Evolutionary conservation across 228 moss, liverwort and hornwort species (phyloP), one percentile per base, ranked within the genome.

Genomic region (Sphagnum fallax): DNA sequence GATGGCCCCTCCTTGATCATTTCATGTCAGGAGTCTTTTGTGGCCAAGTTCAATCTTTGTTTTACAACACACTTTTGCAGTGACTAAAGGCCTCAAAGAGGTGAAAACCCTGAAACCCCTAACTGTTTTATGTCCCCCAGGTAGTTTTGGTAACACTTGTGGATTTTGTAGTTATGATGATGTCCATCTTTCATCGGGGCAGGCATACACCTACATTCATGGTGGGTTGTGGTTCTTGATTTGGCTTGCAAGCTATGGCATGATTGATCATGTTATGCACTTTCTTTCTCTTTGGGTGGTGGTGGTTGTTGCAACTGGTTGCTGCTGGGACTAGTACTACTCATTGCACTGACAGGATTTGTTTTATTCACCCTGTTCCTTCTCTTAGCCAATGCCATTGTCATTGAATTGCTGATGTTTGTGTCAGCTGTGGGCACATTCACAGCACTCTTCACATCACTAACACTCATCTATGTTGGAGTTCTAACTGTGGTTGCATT

Each of bases 351-450:
- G 77, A 83, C 82, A 53, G 91, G 89, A 63, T 65, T 97, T 32
- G 75, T 83, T 32, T 83, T 88, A 52, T 91, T 97, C 74, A 76
- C 89, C 71, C 71, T 93, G 72, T 86, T 87, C 66, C 76, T 91
- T 75, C 61, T 88, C 16, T 72, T 89, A 16, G 84, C 79, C 62
- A 97, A 90, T 68, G 77, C 83, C 14, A 72, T 85, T 9, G 75
- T 88, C 51, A 61, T 91, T 69, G 91, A 77, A 10, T 61, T 90
- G 62, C 77, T 91, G 49, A 89, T 83, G 75, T 91, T 87, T 60
- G 63, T 86, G 62, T 91, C 93, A 64, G 88, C 86, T 61, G 83
- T 88, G 8, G 93, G 93, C 66, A 88, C 93, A n/a, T 75, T 89
- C 65, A 61, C 87, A 52, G 89, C 88, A 16, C 74, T 91, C 69